These are phyloP conservation scores for Prorocentrum cordatum DNA, from an alignment of 169 alveolate species.

Conservation along the genomic window DNA sequence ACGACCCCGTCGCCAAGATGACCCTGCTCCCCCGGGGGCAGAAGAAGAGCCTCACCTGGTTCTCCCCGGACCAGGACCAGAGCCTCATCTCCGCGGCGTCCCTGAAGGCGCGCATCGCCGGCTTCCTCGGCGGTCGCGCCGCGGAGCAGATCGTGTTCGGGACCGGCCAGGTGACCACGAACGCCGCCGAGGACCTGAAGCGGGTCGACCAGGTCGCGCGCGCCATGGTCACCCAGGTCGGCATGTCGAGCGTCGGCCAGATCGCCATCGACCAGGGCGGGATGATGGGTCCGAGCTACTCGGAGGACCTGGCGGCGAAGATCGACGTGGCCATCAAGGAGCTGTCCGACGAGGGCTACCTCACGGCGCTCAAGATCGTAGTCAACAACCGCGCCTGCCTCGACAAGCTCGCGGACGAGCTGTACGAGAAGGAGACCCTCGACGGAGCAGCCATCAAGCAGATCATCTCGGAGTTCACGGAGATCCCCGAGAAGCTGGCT, in stretches of 20 bases:
- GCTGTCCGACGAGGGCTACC: conserved; percentile 37
- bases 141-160: conserved; percentile 91
- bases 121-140: conserved; percentile 93
- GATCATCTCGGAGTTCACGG: conserved; percentile 21
- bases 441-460: conserved; percentile 13
- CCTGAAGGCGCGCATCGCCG: conserved; percentile 86
- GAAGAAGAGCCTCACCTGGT: conserved; percentile 49
- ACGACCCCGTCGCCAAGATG: conserved; percentile 39
- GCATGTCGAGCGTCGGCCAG: conserved; percentile 43
- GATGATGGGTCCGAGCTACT: conserved; percentile 58
- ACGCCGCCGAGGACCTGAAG: conserved; percentile 80
- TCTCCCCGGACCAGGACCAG: conserved; percentile 48
- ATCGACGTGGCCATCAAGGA: conserved; percentile 30
- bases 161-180: conserved; percentile 81
- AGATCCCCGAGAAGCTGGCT: conserved; percentile 1
- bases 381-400: conserved; percentile 40
- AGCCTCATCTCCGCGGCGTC: conserved; percentile 9
- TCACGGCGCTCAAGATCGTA: conserved; percentile 11
- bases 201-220: conserved; percentile 64
- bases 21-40: conserved; percentile 44
- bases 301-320: conserved; percentile 37
- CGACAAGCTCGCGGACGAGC: conserved; percentile 60
- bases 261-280: conserved; percentile 66
- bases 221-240: conserved; percentile 65
- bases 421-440: conserved; percentile 38